Percentiles rank a stretch among this genome's conserved stretches.
Conservation (phyloP, 2,329 filamentous ascomycete genomes). For the Penicillium sp. region DNA sequence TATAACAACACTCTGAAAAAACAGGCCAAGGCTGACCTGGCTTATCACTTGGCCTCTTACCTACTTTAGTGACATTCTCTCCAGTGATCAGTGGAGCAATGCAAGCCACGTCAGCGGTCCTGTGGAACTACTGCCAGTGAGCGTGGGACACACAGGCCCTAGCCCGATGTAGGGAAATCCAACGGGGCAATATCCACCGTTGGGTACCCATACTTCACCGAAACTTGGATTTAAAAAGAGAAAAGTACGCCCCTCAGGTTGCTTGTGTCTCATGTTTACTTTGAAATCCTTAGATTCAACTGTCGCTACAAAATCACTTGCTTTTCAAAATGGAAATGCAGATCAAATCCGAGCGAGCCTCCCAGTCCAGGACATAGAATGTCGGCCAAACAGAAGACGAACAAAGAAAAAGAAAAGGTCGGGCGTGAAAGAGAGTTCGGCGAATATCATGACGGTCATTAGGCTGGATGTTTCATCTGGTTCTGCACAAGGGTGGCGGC, state of each 20-base stretch:
- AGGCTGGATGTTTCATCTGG: not conserved
- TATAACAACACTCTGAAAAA: not conserved
- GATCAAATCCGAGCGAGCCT: constrained; percentile 15
- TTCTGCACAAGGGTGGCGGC: not conserved
- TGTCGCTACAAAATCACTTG: not conserved
- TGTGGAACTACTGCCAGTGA: constrained; percentile 10
- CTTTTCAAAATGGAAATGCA: constrained; percentile 4
- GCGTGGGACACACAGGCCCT: constrained; percentile 5
- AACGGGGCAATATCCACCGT: constrained; percentile 17
- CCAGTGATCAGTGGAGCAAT: not conserved
- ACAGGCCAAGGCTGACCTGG: not conserved
- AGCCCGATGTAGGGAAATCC: constrained; percentile 13
- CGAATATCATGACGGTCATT: constrained; percentile 24
- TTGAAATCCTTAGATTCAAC: not conserved
- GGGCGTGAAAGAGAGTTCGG: not conserved
- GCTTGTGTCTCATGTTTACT: not conserved
- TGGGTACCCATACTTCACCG: constrained; percentile 16
- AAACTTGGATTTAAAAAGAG: constrained; percentile 8
- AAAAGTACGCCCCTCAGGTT: not conserved
- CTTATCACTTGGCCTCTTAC: not conserved
- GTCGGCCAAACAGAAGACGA: constrained; percentile 2
- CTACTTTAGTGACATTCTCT: not conserved
- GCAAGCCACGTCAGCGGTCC: constrained; percentile 1
- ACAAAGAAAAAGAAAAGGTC: constrained; percentile 6
- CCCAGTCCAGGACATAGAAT: constrained; percentile 13